Evolutionary conservation across 2,329 filamentous ascomycete genomes (phyloP).

Genomic region (Fusarium sp.): DNA sequence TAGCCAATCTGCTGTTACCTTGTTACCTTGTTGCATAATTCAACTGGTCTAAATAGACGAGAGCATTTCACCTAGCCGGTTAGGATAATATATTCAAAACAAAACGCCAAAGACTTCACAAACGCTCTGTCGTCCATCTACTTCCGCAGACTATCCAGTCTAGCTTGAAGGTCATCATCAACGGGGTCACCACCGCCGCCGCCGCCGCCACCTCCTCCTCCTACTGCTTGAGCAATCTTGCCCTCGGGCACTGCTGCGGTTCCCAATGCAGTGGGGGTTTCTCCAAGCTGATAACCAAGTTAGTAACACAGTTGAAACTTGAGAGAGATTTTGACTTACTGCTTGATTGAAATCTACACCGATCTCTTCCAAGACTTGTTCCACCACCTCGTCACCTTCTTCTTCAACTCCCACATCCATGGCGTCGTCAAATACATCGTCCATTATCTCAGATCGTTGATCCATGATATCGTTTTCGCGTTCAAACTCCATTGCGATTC

Average conservation of each 20-base stretch:
- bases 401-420: conserved; percentile 92
- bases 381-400: conserved; percentile 95
- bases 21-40: background rate
- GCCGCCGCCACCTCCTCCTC: conserved; percentile 61
- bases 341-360: conserved; percentile 91
- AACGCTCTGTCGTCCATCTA: conserved; percentile 45
- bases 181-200: conserved; percentile 69
- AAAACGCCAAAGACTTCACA: background rate
- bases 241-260: conserved; percentile 77
- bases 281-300: conserved; percentile 75
- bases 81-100: background rate
- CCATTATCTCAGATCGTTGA: conserved; percentile 99
- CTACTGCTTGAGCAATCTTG: conserved; percentile 87
- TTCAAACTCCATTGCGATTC: conserved; percentile 99
- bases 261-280: conserved; percentile 88
- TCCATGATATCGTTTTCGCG: conserved; percentile 99
- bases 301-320: conserved; percentile 40
- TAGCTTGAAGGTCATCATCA: conserved; percentile 95
- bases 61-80: background rate
- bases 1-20: background rate
- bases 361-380: conserved; percentile 96
- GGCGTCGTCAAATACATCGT: conserved; percentile 96
- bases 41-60: background rate
- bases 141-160: conserved; percentile 85
- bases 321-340: conserved; percentile 65